These are phyloP conservation scores for Dictyophora rubrovolvata DNA, from an alignment of 768 basidiomycete genomes.

Conservation along the genomic window DNA sequence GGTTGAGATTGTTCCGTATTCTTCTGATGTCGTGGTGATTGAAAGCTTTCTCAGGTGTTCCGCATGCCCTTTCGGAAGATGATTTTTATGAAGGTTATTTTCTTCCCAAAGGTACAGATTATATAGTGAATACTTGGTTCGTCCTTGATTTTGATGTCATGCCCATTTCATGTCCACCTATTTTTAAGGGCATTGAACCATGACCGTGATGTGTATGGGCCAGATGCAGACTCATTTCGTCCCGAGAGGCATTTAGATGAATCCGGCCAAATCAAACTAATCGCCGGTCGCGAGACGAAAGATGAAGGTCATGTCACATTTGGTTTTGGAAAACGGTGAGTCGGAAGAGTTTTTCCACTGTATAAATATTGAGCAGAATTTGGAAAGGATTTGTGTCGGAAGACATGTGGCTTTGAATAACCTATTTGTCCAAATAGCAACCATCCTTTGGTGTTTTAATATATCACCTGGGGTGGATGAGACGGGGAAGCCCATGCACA, in stretches of 20 bases:
- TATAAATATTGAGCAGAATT: not conserved
- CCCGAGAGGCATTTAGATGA: slow-evolving; percentile 17
- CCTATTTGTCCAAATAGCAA: slow-evolving; percentile 26
- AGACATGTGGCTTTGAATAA: slow-evolving; percentile 25
- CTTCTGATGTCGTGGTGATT: not conserved
- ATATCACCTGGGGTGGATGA: slow-evolving; percentile 27
- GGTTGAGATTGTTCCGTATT: not conserved
- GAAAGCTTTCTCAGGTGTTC: slow-evolving; percentile 23
- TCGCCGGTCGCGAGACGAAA: not conserved
- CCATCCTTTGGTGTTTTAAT: slow-evolving; percentile 15
- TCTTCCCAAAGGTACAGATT: slow-evolving; percentile 27
- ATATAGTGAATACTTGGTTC: slow-evolving; percentile 25
- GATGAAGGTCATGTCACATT: slow-evolving; percentile 4
- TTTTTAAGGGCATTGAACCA: slow-evolving; percentile 4
- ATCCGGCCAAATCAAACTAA: slow-evolving; percentile 17
- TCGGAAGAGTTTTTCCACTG: not conserved
- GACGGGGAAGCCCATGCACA: slow-evolving; percentile 28
- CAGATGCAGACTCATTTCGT: slow-evolving; percentile 3
- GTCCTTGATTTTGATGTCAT: not conserved
- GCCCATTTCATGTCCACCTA: not conserved
- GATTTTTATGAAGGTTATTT: slow-evolving; percentile 27
- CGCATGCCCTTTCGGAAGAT: slow-evolving; percentile 28
- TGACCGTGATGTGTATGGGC: slow-evolving; percentile 3
- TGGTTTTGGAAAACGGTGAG: slow-evolving; percentile 5
- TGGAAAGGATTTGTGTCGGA: slow-evolving; percentile 23